These are phyloP conservation scores for Fusarium sp. DNA, from an alignment of 2,329 filamentous ascomycete species.

Conservation along the genomic window DNA sequence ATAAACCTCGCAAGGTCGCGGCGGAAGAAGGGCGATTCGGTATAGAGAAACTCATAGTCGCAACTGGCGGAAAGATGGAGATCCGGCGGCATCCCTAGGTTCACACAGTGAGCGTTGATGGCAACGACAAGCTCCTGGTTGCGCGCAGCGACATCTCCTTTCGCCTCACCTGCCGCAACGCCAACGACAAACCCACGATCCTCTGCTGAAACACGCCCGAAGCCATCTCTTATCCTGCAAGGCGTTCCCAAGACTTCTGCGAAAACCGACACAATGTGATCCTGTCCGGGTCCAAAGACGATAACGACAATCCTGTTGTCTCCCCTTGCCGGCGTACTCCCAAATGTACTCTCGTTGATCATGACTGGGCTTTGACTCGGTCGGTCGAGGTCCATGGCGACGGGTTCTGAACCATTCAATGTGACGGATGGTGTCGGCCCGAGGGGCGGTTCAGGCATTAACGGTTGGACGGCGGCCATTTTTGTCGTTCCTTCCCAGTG, in stretches of 20 bases:
- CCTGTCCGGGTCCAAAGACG: conserved; percentile 77
- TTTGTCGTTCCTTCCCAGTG: conserved; percentile 5
- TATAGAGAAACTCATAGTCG: conserved; percentile 91
- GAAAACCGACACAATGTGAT: conserved; percentile 79
- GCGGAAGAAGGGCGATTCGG: conserved; percentile 76
- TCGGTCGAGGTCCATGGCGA: conserved; percentile 51
- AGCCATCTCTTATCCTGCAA: conserved; percentile 68
- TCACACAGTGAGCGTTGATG: conserved; percentile 83
- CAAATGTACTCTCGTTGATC: conserved; percentile 55
- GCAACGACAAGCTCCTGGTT: conserved; percentile 71
- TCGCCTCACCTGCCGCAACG: conserved; percentile 68
- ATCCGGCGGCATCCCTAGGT: conserved; percentile 77
- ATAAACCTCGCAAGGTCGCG: conserved; percentile 83
- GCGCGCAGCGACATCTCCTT: conserved; percentile 67
- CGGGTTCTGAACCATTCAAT: conserved; percentile 43
- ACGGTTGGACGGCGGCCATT: conserved; percentile 56
- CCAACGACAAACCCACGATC: conserved; percentile 77
- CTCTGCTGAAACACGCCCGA: conserved; percentile 65
- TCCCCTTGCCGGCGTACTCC: conserved; percentile 62
- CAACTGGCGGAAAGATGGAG: conserved; percentile 73
- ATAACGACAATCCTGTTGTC: conserved; percentile 73
- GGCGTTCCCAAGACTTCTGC: conserved; percentile 84
- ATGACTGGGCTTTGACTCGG: conserved; percentile 50
- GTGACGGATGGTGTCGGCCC: conserved; percentile 41
- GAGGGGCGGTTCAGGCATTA: conserved; percentile 50